These are phyloP conservation scores for Aulographum hederae DNA, from an alignment of 2,329 filamentous ascomycete genomes.

Conservation along the genomic window DNA sequence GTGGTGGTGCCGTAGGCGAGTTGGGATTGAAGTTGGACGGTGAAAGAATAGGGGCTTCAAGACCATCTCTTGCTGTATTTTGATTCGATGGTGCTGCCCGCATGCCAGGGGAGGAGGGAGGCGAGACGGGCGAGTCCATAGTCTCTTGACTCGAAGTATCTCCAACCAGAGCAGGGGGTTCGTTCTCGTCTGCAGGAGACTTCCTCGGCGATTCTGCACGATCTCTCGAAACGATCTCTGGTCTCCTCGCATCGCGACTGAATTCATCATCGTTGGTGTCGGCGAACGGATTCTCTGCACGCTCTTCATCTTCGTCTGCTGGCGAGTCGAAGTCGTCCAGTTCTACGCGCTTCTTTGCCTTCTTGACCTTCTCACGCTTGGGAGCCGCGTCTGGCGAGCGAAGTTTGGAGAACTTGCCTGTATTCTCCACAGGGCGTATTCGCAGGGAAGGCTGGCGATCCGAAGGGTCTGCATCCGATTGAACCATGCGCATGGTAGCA, in stretches of 20 bases:
- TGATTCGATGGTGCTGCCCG: slow-evolving; percentile 1
- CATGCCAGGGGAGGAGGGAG: slow-evolving; percentile 19
- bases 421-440: neutral
- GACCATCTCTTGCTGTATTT: slow-evolving; percentile 1
- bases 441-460: neutral
- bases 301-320: slow-evolving; percentile 26
- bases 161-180: slow-evolving; percentile 47
- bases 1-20: slow-evolving; percentile 3
- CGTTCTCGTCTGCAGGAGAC: slow-evolving; percentile 32
- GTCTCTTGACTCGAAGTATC: slow-evolving; percentile 57
- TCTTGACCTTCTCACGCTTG: slow-evolving; percentile 38
- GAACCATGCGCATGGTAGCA: neutral
- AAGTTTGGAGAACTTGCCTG: neutral
- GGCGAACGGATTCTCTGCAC: slow-evolving; percentile 21
- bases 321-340: slow-evolving; percentile 54
- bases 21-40: neutral
- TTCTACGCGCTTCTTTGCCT: slow-evolving; percentile 43
- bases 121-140: slow-evolving; percentile 13
- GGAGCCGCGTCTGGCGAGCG: slow-evolving; percentile 18
- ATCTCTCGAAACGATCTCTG: slow-evolving; percentile 17
- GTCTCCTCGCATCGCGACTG: neutral
- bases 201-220: slow-evolving; percentile 53
- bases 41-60: no score
- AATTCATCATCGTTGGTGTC: slow-evolving; percentile 14
- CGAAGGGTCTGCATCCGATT: neutral